These are phyloP conservation scores for Amaranthus palmeri DNA, from an alignment of 148 eudicot species.

Conservation along the genomic window DNA sequence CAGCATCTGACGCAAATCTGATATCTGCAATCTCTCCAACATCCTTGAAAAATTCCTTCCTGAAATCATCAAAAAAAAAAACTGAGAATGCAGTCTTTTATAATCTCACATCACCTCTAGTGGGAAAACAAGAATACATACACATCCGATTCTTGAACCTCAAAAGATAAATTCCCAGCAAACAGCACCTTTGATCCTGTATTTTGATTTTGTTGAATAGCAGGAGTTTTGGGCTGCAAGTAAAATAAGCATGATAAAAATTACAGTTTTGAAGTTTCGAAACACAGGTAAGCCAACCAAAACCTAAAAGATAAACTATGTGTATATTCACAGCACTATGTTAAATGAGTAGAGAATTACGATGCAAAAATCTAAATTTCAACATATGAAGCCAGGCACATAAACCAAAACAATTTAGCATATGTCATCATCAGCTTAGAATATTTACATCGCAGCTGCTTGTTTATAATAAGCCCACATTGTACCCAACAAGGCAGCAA, in stretches of 20 bases:
- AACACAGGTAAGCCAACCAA: too few relatives aligned
- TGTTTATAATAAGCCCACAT: too few relatives aligned
- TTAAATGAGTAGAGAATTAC: too few relatives aligned
- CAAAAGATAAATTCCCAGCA: slow-evolving; percentile 63
- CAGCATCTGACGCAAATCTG: slow-evolving; percentile 47
- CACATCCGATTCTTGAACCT: slow-evolving; percentile 60
- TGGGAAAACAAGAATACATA: slow-evolving; percentile 29
- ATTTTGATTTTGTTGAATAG: slow-evolving; percentile 41
- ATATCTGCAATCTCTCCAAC: slow-evolving; percentile 58
- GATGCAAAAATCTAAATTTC: too few relatives aligned
- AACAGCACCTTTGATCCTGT: slow-evolving; percentile 67
- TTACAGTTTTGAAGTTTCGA: not conserved
- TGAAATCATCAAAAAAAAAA: slow-evolving; percentile 14
- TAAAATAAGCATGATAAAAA: not conserved
- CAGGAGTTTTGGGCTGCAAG: slow-evolving; percentile 68
- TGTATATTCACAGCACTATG: too few relatives aligned
- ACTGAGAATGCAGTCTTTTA: not conserved
- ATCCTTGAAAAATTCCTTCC: slow-evolving; percentile 63
- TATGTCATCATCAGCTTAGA: too few relatives aligned
- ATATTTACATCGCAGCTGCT: too few relatives aligned
- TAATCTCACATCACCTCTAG: too few relatives aligned
- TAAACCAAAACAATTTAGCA: too few relatives aligned
- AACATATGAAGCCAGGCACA: too few relatives aligned
- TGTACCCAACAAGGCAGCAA: too few relatives aligned
- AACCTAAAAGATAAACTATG: too few relatives aligned